Percentiles rank a stretch among this genome's conserved stretches.
Evolutionary conservation across 441 rosid species (phyloP).

Genomic region (Pelargonium cotyledonis): DNA sequence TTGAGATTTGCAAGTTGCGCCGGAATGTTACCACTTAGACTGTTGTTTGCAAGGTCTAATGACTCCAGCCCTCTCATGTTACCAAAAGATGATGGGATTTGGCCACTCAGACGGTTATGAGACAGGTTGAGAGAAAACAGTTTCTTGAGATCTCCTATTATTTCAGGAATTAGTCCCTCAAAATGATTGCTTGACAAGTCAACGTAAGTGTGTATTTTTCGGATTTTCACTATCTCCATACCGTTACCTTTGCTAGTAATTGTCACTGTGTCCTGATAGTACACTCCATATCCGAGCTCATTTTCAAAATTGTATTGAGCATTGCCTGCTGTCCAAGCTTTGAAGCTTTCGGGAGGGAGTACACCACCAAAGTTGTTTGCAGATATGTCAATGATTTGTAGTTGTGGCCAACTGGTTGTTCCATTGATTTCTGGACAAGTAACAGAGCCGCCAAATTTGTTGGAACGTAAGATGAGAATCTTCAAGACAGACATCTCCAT

Average conservation of each 20-base stretch:
- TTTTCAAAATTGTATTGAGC: background rate
- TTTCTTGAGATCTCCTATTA: background rate
- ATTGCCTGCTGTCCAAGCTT: conserved; percentile 1
- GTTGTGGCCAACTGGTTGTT: background rate
- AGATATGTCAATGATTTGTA: conserved; percentile 4
- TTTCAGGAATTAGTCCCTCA: background rate
- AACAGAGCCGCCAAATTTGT: background rate
- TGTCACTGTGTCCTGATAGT: background rate
- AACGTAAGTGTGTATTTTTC: background rate
- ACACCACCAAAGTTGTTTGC: conserved; percentile 1
- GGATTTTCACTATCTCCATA: background rate
- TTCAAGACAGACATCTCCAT: background rate
- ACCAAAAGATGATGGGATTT: conserved; percentile 1
- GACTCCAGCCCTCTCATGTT: conserved; percentile 6
- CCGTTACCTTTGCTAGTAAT: background rate
- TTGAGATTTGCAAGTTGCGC: conserved; percentile 2
- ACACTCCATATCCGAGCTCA: background rate
- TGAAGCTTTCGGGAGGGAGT: background rate
- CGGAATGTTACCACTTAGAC: background rate
- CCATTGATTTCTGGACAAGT: background rate
- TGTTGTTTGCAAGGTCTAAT: conserved; percentile 3
- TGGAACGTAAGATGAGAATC: background rate
- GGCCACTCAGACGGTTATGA: background rate
- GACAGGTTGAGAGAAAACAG: conserved; percentile 5
- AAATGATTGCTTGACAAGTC: conserved; percentile 3